Conservation (phyloP, 2,329 filamentous ascomycete genomes). For the Pseudovirgaria hyperparasitica region DNA sequence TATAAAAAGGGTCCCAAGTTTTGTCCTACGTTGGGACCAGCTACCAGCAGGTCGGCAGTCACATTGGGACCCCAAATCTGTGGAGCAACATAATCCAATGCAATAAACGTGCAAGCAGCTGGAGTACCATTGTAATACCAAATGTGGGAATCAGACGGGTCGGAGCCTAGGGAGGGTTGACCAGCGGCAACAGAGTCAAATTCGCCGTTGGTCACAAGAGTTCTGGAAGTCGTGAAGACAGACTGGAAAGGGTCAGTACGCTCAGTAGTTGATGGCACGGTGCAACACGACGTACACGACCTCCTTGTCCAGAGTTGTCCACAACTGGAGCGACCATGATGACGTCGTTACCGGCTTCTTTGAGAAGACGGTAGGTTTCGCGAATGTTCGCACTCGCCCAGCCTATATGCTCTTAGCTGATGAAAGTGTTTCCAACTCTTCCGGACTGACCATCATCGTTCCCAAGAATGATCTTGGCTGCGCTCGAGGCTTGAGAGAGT, state of each 20-base stretch:
- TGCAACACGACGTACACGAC: slow-evolving; percentile 18
- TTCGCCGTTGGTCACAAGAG: slow-evolving; percentile 29
- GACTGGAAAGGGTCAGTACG: slow-evolving; percentile 3
- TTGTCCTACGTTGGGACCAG: slow-evolving; percentile 43
- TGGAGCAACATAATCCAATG: slow-evolving; percentile 43
- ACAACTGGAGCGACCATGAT: slow-evolving; percentile 30
- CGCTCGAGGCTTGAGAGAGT: no score
- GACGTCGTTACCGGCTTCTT: slow-evolving; percentile 19
- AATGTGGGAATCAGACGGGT: slow-evolving; percentile 40
- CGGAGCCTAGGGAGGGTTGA: slow-evolving; percentile 36
- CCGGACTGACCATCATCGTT: no score
- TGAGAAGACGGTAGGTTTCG: slow-evolving; percentile 18
- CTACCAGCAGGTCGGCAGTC: slow-evolving; percentile 40
- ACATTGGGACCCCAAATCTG: slow-evolving; percentile 32
- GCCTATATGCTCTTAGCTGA: slow-evolving; percentile 28
- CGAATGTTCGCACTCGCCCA: slow-evolving; percentile 24
- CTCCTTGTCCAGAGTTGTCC: slow-evolving; percentile 34
- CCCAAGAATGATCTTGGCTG: no score
- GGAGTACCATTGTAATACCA: slow-evolving; percentile 51
- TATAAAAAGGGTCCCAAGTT: slow-evolving; percentile 41
- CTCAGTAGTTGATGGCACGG: background rate
- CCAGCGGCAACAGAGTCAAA: slow-evolving; percentile 35
- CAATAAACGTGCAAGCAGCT: slow-evolving; percentile 42
- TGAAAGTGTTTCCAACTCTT: slow-evolving; percentile 26
- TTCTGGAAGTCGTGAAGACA: slow-evolving; percentile 31